Evolutionary conservation across 805 yeast species (phyloP).

Genomic region (Scheffersomyces coipomensis): DNA sequence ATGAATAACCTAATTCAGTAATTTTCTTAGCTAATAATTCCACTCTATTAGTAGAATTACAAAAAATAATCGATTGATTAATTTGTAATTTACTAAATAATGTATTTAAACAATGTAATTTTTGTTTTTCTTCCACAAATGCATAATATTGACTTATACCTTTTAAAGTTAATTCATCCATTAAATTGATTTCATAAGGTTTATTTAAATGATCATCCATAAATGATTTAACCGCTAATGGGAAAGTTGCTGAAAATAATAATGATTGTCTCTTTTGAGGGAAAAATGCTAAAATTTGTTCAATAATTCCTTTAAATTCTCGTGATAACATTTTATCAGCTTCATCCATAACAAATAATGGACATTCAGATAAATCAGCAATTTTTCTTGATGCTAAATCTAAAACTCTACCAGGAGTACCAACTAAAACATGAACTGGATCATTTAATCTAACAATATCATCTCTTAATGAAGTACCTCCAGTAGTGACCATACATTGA

Average conservation of each 20-base stretch:
- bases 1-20: conserved; percentile 93
- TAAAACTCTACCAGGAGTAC: conserved; percentile 96
- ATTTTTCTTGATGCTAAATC: conserved; percentile 87
- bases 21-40: conserved; percentile 94
- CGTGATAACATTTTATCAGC: conserved; percentile 95
- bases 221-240: conserved; percentile 86
- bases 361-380: conserved; percentile 85
- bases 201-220: conserved; percentile 87
- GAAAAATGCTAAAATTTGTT: conserved; percentile 79
- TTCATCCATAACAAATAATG: conserved; percentile 94
- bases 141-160: conserved; percentile 98
- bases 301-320: conserved; percentile 85
- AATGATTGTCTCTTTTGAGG: conserved; percentile 72
- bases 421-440: conserved; percentile 91
- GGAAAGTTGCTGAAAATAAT: conserved; percentile 94
- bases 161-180: conserved; percentile 94
- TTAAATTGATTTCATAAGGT: conserved; percentile 93
- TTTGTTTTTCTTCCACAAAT: conserved; percentile 96
- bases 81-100: conserved; percentile 90
- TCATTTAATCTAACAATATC: conserved; percentile 92
- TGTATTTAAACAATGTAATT: conserved; percentile 93
- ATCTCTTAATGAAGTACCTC: conserved; percentile 93
- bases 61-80: conserved; percentile 94
- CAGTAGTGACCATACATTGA: conserved; percentile 97
- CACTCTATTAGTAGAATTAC: conserved; percentile 95